Evolutionary conservation across 2,329 filamentous ascomycete genomes (phyloP).

Genomic region (Diatrype stigma): DNA sequence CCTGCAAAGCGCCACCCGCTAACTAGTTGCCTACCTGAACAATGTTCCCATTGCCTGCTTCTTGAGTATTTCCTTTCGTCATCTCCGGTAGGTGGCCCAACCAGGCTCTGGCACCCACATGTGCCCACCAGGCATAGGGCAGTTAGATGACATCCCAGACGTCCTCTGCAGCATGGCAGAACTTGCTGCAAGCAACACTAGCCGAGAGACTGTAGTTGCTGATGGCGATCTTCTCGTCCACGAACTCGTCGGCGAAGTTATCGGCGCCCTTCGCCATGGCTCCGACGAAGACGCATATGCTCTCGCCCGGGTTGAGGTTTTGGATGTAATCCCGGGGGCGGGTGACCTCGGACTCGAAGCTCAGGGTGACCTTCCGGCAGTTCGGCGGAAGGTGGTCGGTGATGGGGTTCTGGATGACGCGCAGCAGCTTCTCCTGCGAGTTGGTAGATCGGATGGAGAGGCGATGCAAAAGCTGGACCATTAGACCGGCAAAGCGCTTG

Average conservation of each 20-base stretch:
- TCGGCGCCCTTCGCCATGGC: constrained; percentile 98
- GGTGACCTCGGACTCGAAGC: constrained; percentile 85
- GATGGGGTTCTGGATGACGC: constrained; percentile 97
- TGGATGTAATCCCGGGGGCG: constrained; percentile 87
- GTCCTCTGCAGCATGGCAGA: constrained; percentile 97
- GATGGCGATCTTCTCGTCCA: constrained; percentile 96
- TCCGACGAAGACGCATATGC: constrained; percentile 95
- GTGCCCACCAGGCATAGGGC: neutral
- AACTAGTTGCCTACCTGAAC: constrained; percentile 23
- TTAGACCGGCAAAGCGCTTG: constrained; percentile 96
- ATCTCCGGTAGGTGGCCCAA: neutral
- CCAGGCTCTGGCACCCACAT: neutral
- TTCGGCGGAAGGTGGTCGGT: constrained; percentile 95
- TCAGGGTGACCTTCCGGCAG: constrained; percentile 95
- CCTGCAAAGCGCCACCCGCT: constrained; percentile 31
- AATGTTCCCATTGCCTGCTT: constrained; percentile 24
- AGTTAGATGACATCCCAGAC: constrained; percentile 81
- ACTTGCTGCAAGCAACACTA: constrained; percentile 98
- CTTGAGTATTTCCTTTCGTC: constrained; percentile 8
- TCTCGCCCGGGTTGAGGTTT: constrained; percentile 74
- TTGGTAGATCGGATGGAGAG: constrained; percentile 95
- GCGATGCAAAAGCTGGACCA: constrained; percentile 96
- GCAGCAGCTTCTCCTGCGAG: constrained; percentile 94
- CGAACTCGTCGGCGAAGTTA: constrained; percentile 89
- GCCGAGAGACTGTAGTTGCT: constrained; percentile 97